Conservation (phyloP, 2,329 filamentous ascomycete species). For the Colletotrichum sp. region DNA sequence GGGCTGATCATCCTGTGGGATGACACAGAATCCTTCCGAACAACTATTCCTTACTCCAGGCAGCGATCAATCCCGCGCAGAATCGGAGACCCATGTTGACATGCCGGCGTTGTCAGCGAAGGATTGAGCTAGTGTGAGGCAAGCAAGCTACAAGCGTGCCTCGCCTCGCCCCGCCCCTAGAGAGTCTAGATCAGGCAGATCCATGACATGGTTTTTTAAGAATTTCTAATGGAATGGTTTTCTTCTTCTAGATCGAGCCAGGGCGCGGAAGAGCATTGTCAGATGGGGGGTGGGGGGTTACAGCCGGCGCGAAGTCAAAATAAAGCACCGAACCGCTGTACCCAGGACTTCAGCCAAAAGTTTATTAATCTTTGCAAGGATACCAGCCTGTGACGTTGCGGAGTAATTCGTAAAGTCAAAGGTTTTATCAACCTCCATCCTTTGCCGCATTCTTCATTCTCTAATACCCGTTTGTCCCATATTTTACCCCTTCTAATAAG, state of each 20-base stretch:
- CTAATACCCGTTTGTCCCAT: neutral
- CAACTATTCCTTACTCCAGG: neutral
- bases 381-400: neutral
- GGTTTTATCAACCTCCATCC: neutral
- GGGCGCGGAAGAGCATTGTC: neutral
- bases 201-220: neutral
- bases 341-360: neutral
- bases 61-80: neutral
- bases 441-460: neutral
- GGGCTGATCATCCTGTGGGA: neutral
- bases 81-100: neutral
- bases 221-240: neutral
- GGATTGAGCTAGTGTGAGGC: neutral
- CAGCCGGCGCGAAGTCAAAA: neutral
- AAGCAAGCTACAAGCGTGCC: neutral
- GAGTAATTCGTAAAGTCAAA: neutral
- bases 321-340: neutral
- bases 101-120: neutral
- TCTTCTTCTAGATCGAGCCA: neutral
- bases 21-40: neutral
- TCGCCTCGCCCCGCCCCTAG: neutral
- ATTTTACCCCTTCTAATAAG: neutral
- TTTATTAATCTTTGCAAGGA: neutral
- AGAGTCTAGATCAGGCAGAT: neutral
- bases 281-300: neutral